Evolutionary conservation across 108 stramenopile genomes (phyloP).

Genomic region (Nitzschia sp.): DNA sequence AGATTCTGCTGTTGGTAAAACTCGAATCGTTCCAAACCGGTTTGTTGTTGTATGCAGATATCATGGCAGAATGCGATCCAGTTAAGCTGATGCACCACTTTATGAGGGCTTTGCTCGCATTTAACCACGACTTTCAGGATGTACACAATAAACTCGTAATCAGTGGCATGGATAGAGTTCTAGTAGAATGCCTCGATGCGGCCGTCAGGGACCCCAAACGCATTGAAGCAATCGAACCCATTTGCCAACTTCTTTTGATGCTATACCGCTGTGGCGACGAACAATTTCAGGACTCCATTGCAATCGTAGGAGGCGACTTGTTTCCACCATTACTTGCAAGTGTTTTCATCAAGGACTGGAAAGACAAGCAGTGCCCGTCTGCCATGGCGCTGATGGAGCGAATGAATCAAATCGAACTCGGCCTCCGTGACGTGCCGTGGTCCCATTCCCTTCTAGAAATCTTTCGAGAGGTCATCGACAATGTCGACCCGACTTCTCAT

Average conservation of each 20-base stretch:
- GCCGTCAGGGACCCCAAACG: background rate
- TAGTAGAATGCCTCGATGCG: conserved; percentile 2
- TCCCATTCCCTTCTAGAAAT: conserved; percentile 4
- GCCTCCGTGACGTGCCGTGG: conserved; percentile 16
- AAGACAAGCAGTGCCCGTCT: background rate
- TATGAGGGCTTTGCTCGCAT: background rate
- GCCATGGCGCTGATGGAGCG: conserved; percentile 8
- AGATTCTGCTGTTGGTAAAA: too few relatives aligned
- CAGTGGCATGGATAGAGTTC: conserved; percentile 2
- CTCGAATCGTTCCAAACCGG: too few relatives aligned
- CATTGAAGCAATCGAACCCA: conserved; percentile 10
- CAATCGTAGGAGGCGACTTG: conserved; percentile 15
- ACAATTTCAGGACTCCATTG: conserved; percentile 14
- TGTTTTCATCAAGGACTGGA: background rate
- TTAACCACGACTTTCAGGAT: conserved; percentile 11
- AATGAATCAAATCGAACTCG: background rate
- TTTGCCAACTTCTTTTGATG: conserved; percentile 5
- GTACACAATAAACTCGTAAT: conserved; percentile 17
- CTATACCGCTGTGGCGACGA: conserved; percentile 5
- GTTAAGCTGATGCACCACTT: background rate
- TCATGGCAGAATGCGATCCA: background rate
- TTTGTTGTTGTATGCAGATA: conserved; percentile 11
- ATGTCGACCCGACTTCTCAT: conserved; percentile 4
- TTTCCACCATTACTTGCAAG: conserved; percentile 17
- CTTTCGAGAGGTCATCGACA: conserved; percentile 3